phyloP scores from a whole-genome alignment of 2,329 filamentous ascomycete species.

The Cylindrodendrum hubeiense region DNA sequence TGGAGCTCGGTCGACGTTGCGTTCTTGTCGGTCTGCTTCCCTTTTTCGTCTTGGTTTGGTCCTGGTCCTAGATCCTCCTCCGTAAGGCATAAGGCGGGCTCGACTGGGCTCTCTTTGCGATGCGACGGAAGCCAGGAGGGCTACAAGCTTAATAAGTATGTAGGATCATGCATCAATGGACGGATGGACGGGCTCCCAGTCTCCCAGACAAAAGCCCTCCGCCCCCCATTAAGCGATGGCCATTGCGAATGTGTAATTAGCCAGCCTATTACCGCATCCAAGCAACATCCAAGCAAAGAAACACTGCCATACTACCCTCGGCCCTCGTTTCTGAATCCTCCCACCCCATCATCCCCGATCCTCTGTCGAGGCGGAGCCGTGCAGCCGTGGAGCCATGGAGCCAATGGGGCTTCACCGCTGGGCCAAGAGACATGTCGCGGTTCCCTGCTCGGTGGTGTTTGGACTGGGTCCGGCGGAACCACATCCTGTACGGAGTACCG shows the following conservation, averaged over 20 bases:
- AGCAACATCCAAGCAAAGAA: slow-evolving; percentile 4
- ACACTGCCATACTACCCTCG: neutral
- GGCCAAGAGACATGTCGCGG: slow-evolving; percentile 14
- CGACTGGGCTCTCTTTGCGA: too few relatives aligned
- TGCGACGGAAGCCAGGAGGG: neutral
- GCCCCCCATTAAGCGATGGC: neutral
- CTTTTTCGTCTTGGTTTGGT: too few relatives aligned
- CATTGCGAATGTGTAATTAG: neutral
- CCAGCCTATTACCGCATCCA: neutral
- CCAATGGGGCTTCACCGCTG: slow-evolving; percentile 14
- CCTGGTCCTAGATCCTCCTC: neutral
- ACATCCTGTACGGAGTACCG: neutral
- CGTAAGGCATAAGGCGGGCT: neutral
- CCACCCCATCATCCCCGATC: slow-evolving; percentile 11
- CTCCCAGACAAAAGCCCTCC: neutral
- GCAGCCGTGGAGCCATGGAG: too few relatives aligned
- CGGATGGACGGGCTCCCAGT: too few relatives aligned
- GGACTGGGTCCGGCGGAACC: neutral
- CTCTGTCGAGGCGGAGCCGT: slow-evolving; percentile 1
- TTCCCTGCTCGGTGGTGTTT: slow-evolving; percentile 22
- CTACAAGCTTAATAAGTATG: neutral
- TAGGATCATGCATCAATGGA: neutral
- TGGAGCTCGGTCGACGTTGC: neutral
- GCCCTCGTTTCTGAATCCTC: neutral
- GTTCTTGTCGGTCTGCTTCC: neutral